Percentiles rank a stretch among this genome's conserved stretches.
Conservation (phyloP, 2,329 filamentous ascomycete genomes). For the Albifimbria verrucaria region DNA sequence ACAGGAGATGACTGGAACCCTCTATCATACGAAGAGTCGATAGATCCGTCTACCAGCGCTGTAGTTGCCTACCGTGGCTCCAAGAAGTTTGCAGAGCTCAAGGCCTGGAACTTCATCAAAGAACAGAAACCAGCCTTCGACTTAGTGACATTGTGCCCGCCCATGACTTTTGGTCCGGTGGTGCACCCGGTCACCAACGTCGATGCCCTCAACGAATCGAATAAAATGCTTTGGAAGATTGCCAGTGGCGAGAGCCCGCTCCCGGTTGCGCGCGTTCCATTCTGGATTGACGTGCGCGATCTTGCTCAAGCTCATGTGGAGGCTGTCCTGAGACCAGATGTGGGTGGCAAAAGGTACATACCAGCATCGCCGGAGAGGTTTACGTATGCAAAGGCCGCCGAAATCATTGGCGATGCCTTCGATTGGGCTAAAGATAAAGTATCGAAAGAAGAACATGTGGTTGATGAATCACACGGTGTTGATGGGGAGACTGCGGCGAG, state of each 20-base stretch:
- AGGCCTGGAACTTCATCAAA: conserved; percentile 31
- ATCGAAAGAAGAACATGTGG: conserved; percentile 26
- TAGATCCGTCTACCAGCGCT: conserved; percentile 33
- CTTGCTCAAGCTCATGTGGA: conserved; percentile 41
- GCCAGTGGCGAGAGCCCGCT: conserved; percentile 30
- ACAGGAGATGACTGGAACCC: conserved; percentile 56
- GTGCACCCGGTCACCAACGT: conserved; percentile 33
- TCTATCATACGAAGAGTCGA: conserved; percentile 47
- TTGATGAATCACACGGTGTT: conserved; percentile 36
- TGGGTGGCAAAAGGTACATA: conserved; percentile 36
- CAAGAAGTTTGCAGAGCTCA: conserved; percentile 32
- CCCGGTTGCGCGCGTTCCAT: conserved; percentile 34
- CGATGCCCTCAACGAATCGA: conserved; percentile 38
- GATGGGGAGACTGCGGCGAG: conserved; percentile 37
- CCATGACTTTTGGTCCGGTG: conserved; percentile 42
- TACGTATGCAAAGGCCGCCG: conserved; percentile 40
- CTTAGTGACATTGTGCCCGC: conserved; percentile 41
- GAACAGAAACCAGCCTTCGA: conserved; percentile 34
- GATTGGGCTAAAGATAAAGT: conserved; percentile 28
- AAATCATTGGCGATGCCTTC: conserved; percentile 39
- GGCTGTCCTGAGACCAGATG: conserved; percentile 33
- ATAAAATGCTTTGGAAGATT: conserved; percentile 37
- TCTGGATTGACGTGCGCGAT: conserved; percentile 46
- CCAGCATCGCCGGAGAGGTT: conserved; percentile 40
- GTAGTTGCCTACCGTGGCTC: conserved; percentile 32